Conservation (phyloP, 2,329 filamentous ascomycete species). For the Penicillium sp. region DNA sequence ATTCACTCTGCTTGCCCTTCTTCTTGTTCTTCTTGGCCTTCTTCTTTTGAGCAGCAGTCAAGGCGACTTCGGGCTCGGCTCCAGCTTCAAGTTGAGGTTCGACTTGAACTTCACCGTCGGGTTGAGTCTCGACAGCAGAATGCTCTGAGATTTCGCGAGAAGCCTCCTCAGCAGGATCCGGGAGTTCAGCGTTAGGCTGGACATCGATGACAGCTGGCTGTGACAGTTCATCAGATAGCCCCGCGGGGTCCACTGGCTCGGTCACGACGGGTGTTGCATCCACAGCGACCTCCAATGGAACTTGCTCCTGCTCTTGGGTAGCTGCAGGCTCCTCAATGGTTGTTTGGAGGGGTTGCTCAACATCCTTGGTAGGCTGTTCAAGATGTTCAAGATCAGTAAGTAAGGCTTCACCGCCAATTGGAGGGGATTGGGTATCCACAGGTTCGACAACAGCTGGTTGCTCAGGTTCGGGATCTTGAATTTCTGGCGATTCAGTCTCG, state of each 20-base stretch:
- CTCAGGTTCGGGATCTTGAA: slow-evolving; percentile 10
- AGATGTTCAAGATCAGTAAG: slow-evolving; percentile 8
- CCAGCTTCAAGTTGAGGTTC: slow-evolving; percentile 3
- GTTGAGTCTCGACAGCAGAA: not conserved
- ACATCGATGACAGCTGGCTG: not conserved
- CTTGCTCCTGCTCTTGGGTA: slow-evolving; percentile 6
- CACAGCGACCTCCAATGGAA: not conserved
- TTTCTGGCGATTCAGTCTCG: slow-evolving; percentile 4
- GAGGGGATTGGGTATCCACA: slow-evolving; percentile 8
- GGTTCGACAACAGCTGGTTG: slow-evolving; percentile 3
- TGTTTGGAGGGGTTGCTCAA: not conserved
- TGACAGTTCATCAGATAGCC: not conserved
- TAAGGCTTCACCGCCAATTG: slow-evolving; percentile 14
- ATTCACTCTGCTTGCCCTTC: slow-evolving; percentile 22
- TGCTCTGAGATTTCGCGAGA: not conserved
- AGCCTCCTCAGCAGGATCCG: not conserved
- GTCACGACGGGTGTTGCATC: not conserved
- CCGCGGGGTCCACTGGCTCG: not conserved
- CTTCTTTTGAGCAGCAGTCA: slow-evolving; percentile 29
- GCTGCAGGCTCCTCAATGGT: slow-evolving; percentile 1
- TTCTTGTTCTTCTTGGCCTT: slow-evolving; percentile 42
- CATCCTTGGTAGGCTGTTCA: slow-evolving; percentile 1
- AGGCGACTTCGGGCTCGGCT: slow-evolving; percentile 15
- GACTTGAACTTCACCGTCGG: not conserved
- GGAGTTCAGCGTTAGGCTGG: not conserved